A percentile compares a stretch with the other conserved stretches of the same genome.
These are phyloP conservation scores for Talaromyces stipitatus DNA, from an alignment of 495 filamentous ascomycete species.

Conservation along the genomic window DNA sequence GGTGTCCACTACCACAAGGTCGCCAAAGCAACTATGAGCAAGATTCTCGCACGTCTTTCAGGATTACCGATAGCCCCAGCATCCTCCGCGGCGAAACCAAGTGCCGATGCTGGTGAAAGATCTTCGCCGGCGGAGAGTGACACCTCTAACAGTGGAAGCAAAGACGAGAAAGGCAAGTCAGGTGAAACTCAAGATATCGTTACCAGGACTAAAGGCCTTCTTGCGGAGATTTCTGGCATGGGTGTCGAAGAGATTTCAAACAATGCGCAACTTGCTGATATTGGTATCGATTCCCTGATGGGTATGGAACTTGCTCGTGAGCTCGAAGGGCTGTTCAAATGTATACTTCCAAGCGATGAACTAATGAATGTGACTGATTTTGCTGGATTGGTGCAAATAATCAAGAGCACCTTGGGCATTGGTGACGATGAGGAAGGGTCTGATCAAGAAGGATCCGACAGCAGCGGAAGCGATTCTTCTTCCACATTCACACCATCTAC, in stretches of 20 bases:
- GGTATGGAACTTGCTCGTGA: conserved; percentile 48
- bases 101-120: conserved; percentile 5
- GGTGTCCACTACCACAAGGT: conserved; percentile 41
- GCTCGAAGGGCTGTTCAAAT: conserved; percentile 37
- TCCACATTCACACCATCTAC: not conserved
- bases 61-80: conserved; percentile 7
- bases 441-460: conserved; percentile 1
- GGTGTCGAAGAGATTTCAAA: conserved; percentile 31
- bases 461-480: not conserved
- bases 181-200: conserved; percentile 11
- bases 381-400: not conserved
- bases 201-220: conserved; percentile 14
- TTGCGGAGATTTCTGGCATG: conserved; percentile 35
- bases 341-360: conserved; percentile 18
- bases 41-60: conserved; percentile 16
- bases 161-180: conserved; percentile 9
- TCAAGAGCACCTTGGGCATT: not conserved
- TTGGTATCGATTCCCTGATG: conserved; percentile 50
- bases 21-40: conserved; percentile 35
- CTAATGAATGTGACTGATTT: not conserved
- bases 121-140: not conserved
- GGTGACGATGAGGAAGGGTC: not conserved
- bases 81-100: conserved; percentile 12
- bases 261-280: conserved; percentile 31
- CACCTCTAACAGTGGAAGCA: conserved; percentile 6